phyloP scores from a whole-genome alignment of 345 rosid species.

The Gossypium ekmanianum region DNA sequence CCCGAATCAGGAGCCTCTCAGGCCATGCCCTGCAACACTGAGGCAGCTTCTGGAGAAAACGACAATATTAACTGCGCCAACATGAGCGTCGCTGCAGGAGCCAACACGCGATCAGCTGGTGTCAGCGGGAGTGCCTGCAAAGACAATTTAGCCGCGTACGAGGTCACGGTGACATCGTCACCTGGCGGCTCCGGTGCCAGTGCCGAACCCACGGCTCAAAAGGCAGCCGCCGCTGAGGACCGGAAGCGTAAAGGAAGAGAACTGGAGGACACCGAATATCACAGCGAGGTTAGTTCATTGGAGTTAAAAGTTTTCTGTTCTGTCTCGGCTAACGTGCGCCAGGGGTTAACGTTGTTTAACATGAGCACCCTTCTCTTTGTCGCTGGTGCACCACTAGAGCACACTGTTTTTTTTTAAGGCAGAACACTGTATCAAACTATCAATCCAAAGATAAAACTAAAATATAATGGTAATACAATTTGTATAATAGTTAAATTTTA shows the following conservation, averaged over 20 bases:
- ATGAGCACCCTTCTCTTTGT: slow-evolving; percentile 11
- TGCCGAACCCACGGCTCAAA: slow-evolving; percentile 32
- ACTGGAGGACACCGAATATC: slow-evolving; percentile 45
- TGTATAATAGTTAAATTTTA: too few relatives aligned
- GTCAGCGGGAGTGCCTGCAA: slow-evolving; percentile 21
- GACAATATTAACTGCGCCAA: slow-evolving; percentile 27
- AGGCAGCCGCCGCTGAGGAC: slow-evolving; percentile 38
- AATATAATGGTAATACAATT: too few relatives aligned
- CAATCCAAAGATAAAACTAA: too few relatives aligned
- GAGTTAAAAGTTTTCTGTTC: slow-evolving; percentile 2
- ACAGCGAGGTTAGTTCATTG: slow-evolving; percentile 56
- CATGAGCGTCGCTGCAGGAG: slow-evolving; percentile 27
- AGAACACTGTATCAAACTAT: too few relatives aligned
- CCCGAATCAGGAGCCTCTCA: slow-evolving; percentile 37
- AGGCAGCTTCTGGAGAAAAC: slow-evolving; percentile 27
- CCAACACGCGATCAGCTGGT: slow-evolving; percentile 23
- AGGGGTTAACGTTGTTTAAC: slow-evolving; percentile 16
- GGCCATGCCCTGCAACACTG: slow-evolving; percentile 25
- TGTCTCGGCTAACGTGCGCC: slow-evolving; percentile 22
- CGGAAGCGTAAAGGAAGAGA: slow-evolving; percentile 72
- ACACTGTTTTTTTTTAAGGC: not conserved
- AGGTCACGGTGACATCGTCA: slow-evolving; percentile 47
- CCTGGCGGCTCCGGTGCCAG: slow-evolving; percentile 52
- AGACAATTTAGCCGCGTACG: slow-evolving; percentile 31
- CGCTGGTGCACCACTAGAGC: not conserved